A percentile compares a stretch with the other conserved stretches of the same genome.
phyloP scores from a whole-genome alignment of 305 asterid species.

The Fraxinus ornus region DNA sequence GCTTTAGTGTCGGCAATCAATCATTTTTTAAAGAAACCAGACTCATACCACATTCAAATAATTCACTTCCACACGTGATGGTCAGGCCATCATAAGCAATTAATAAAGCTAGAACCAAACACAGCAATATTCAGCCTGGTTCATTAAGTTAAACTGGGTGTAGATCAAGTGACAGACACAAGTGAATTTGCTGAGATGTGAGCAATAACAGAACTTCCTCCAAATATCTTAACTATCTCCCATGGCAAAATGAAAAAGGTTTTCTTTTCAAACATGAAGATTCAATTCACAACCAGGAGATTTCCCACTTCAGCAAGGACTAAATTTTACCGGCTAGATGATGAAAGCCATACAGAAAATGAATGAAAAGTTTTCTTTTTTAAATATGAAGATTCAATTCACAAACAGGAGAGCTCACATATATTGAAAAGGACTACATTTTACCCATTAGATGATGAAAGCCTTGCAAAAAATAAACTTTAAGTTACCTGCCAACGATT shows the following conservation, averaged over 20 bases:
- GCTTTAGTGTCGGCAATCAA: background rate
- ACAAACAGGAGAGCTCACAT: background rate
- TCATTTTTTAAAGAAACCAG: background rate
- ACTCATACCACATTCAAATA: background rate
- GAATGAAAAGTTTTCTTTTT: background rate
- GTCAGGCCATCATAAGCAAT: background rate
- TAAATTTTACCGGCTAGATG: background rate
- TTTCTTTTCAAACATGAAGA: background rate
- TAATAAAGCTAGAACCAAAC: background rate
- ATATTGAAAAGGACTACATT: background rate
- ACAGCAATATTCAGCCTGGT: background rate
- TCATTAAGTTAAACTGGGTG: background rate
- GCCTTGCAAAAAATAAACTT: background rate
- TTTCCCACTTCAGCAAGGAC: background rate
- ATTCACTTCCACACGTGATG: background rate
- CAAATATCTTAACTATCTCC: background rate
- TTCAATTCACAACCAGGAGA: background rate
- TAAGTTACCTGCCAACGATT: constrained; percentile 83
- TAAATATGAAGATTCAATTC: background rate
- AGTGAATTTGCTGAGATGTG: background rate
- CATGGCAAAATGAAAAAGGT: background rate
- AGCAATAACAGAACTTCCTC: background rate
- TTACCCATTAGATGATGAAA: background rate
- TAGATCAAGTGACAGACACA: background rate
- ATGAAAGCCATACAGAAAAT: background rate